These are phyloP conservation scores for Monilinia vaccinii-corymbosi DNA, from an alignment of 2,329 filamentous ascomycete genomes.

Conservation along the genomic window DNA sequence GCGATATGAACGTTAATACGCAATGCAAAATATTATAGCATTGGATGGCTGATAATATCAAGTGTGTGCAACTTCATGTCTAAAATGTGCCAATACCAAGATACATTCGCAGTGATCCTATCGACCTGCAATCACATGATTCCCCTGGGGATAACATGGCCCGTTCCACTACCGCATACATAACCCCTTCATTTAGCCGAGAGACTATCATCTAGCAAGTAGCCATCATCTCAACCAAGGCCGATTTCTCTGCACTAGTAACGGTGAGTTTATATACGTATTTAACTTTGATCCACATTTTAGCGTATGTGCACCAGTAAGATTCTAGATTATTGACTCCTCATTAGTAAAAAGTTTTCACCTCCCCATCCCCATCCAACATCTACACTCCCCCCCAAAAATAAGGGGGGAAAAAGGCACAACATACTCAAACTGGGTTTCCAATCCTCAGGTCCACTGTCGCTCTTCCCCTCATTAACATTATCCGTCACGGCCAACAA, in stretches of 20 bases:
- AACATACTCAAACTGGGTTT: conserved; percentile 38
- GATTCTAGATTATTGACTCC: conserved; percentile 33
- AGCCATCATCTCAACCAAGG: conserved; percentile 54
- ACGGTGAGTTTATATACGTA: conserved; percentile 59
- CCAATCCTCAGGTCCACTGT: conserved; percentile 65
- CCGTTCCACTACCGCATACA: background rate
- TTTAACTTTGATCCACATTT: conserved; percentile 71
- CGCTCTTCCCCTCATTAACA: conserved; percentile 67
- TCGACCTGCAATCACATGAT: too few species aligned
- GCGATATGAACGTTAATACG: too few species aligned
- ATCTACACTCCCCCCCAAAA: background rate
- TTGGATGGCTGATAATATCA: background rate
- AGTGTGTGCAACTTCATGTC: background rate
- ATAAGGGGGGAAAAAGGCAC: conserved; percentile 29
- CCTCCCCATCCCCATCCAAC: background rate
- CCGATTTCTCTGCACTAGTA: conserved; percentile 62
- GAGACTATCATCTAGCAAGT: conserved; percentile 41
- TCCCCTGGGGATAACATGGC: background rate
- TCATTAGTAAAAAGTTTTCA: conserved; percentile 3
- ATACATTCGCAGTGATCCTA: too few species aligned
- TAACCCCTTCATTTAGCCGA: background rate
- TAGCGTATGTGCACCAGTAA: conserved; percentile 73
- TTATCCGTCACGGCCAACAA: conserved; percentile 70
- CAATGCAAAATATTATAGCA: background rate
- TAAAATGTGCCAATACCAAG: too few species aligned